Percentiles rank a stretch among this genome's conserved stretches.
phyloP scores from a whole-genome alignment of 352 stramenopile species.

The Hyaloperonospora brassicae region DNA sequence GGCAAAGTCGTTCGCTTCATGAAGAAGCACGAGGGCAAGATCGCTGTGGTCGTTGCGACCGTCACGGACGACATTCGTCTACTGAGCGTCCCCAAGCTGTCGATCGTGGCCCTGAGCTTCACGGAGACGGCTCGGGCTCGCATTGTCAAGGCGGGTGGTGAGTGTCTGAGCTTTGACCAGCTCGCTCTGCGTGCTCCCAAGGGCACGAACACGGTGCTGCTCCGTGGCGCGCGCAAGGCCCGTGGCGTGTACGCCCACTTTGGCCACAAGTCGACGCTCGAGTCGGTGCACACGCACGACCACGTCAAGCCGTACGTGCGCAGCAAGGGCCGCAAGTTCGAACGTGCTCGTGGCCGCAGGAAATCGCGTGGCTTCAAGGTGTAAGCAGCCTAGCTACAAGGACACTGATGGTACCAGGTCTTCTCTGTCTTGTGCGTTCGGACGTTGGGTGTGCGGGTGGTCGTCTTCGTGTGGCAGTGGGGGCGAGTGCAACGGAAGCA shows the following conservation, averaged over 20 bases:
- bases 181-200: slow-evolving; percentile 95
- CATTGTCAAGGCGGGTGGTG: slow-evolving; percentile 96
- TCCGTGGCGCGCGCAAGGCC: slow-evolving; percentile 95
- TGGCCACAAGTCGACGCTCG: slow-evolving; percentile 94
- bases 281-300: slow-evolving; percentile 97
- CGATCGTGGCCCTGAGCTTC: slow-evolving; percentile 94
- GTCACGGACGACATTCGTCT: slow-evolving; percentile 99
- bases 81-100: slow-evolving; percentile 92
- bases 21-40: slow-evolving; percentile 98
- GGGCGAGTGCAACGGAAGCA: slow-evolving; percentile 10
- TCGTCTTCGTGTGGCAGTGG: slow-evolving; percentile 5
- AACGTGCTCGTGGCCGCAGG: slow-evolving; percentile 98
- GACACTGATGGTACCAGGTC: slow-evolving; percentile 32
- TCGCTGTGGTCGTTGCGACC: slow-evolving; percentile 96
- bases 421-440: slow-evolving; percentile 31
- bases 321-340: slow-evolving; percentile 99
- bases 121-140: slow-evolving; percentile 96
- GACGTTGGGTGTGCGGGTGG: slow-evolving; percentile 8
- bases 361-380: slow-evolving; percentile 99
- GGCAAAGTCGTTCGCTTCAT: slow-evolving; percentile 95
- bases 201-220: slow-evolving; percentile 97
- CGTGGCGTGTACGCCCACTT: slow-evolving; percentile 98
- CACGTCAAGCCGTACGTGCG: slow-evolving; percentile 98
- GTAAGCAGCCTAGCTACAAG: slow-evolving; percentile 65
- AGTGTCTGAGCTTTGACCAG: slow-evolving; percentile 99